Base-by-base conservation (phyloP, 2,329 filamentous ascomycete species). In the Fusarium floridanum region DNA sequence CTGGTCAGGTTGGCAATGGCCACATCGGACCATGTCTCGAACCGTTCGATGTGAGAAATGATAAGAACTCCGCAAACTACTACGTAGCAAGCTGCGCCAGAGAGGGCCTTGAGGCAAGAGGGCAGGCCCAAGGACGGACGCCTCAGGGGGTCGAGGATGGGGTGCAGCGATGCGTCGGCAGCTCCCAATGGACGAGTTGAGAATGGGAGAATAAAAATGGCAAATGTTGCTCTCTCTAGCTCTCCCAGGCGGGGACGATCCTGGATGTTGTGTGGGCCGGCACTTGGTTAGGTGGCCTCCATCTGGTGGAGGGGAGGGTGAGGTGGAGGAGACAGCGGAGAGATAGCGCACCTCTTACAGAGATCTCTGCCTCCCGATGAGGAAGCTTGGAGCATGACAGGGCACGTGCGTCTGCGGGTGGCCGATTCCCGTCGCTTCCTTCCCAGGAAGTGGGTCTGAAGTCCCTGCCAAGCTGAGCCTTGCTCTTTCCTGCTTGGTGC, bases 401-500 rank as follows among this genome's bases (percentile, higher is more conserved):
- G 76, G 76, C 67, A 76, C 74, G 74, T 78, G 76, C 76, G 62
- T 55, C 20, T 63, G 64, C 70, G 71, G 68, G 74, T 74, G 43
- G 41, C 63, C 73, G 76, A 77, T 78, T 77, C 68, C 76, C 76
- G 72, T 68, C 69, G 59, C 61, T 53, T 32, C 27, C 48, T 53
- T 32, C 48, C 48, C 17, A 32, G 17, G 6, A 20, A 20, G 34
- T 64, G 37, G 65, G 36, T 37, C 48, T 56, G 34, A 29, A 60
- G 71, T 60, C 68, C 70, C 75, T 70, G 53, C 68, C 73, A 76
- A 68, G 71, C 64, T 64, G 41, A 73, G 45, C 32, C 39, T 55
- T 37, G 45, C 61, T 65, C 39, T 53, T 24, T 43, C 22, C 43
- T 29, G 27, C 14, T 36, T 65, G 34, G 48, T 50, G 32, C 32